Percentiles rank a stretch among this genome's conserved stretches.
Evolutionary conservation across 148 eudicot genomes (phyloP).

Genomic region (Chenopodium quinoa): DNA sequence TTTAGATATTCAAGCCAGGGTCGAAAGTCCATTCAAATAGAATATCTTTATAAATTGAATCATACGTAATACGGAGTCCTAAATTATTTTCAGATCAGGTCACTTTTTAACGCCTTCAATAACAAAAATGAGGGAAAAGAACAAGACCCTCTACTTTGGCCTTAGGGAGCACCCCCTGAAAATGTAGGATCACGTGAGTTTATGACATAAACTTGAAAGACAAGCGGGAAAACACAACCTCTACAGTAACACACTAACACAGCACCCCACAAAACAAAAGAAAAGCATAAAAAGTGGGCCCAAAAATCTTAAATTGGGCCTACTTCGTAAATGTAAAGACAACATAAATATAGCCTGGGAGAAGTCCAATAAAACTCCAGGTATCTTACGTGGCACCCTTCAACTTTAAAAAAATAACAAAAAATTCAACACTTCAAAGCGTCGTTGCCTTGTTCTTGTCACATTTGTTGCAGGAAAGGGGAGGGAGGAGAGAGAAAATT

Average conservation of each 20-base stretch:
- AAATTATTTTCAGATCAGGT: too few relatives aligned
- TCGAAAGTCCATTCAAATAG: too few relatives aligned
- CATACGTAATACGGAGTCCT: too few relatives aligned
- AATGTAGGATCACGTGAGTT: background rate
- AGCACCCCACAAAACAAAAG: background rate
- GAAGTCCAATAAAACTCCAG: background rate
- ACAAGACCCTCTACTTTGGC: too few relatives aligned
- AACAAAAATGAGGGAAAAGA: too few relatives aligned
- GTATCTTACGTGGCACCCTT: constrained; percentile 28
- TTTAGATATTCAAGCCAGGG: too few relatives aligned
- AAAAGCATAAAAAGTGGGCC: background rate
- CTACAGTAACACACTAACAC: background rate
- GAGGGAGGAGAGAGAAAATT: too few relatives aligned
- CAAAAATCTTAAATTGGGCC: too few relatives aligned
- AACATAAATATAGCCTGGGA: background rate
- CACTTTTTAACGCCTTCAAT: too few relatives aligned
- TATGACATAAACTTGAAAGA: background rate
- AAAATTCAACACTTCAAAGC: background rate
- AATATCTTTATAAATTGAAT: too few relatives aligned
- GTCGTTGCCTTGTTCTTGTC: background rate
- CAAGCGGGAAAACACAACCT: background rate
- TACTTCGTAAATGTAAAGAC: background rate
- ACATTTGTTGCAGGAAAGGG: background rate
- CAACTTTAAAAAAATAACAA: background rate
- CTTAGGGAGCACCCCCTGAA: too few relatives aligned